These are phyloP conservation scores for Myrica gale DNA, from an alignment of 306 rosid species.

Conservation along the genomic window DNA sequence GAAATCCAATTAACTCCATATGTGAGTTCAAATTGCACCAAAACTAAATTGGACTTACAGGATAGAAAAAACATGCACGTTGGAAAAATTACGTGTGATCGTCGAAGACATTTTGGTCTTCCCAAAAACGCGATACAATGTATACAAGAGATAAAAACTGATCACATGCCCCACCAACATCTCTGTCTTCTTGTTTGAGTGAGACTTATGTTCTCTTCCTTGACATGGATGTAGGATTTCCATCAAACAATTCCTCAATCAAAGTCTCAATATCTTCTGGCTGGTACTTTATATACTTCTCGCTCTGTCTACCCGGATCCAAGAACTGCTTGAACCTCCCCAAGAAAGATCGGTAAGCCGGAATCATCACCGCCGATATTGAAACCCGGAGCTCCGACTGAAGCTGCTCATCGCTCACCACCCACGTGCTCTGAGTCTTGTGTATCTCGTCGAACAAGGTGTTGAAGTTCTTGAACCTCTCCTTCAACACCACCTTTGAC, in stretches of 20 bases:
- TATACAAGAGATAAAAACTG: too few species aligned
- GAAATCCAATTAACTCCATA: too few species aligned
- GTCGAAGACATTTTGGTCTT: too few species aligned
- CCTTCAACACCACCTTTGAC: constrained; percentile 57
- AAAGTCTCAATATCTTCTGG: constrained; percentile 76
- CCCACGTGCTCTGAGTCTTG: constrained; percentile 74
- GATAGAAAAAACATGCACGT: too few species aligned
- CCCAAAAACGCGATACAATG: too few species aligned
- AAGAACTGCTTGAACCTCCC: constrained; percentile 72
- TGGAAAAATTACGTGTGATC: too few species aligned
- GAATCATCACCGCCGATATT: constrained; percentile 65
- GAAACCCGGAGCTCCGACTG: constrained; percentile 77
- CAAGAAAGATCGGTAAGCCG: constrained; percentile 66
- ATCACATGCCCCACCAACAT: neutral
- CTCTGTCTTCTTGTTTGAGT: neutral
- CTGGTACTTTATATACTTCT: constrained; percentile 71
- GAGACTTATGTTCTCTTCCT: constrained; percentile 33
- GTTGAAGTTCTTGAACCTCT: constrained; percentile 68
- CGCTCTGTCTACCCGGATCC: constrained; percentile 51
- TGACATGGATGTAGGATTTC: constrained; percentile 43
- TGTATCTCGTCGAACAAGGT: constrained; percentile 70
- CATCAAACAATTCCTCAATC: constrained; percentile 68
- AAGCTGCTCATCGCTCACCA: constrained; percentile 77
- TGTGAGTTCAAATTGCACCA: too few species aligned
- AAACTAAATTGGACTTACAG: too few species aligned